phyloP scores from a whole-genome alignment of 2,329 filamentous ascomycete species.

The Microsporum canis region DNA sequence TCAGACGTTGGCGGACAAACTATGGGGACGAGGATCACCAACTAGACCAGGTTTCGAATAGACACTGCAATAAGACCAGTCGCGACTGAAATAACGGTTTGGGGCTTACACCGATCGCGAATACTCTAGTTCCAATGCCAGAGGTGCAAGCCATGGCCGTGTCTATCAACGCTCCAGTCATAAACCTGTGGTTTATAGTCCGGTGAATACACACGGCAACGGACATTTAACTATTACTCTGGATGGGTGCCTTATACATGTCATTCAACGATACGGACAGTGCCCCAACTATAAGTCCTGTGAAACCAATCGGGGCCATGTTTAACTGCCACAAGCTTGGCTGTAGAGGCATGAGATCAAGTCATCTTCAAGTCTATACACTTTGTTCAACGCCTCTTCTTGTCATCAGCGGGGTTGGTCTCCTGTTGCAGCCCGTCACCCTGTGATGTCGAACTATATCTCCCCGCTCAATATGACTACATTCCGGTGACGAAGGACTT shows the following conservation, averaged over 20 bases:
- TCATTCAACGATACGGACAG: not conserved
- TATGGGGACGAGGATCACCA: not conserved
- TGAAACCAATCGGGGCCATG: not conserved
- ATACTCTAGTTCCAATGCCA: not conserved
- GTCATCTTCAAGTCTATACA: not conserved
- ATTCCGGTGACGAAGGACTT: not conserved
- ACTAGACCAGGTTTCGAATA: not conserved
- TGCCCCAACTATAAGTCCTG: not conserved
- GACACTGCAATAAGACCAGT: not conserved
- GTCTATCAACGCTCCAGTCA: not conserved
- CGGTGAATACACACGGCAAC: not conserved
- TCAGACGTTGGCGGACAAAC: not conserved
- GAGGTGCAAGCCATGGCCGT: not conserved
- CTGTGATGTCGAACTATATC: not conserved
- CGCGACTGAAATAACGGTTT: not conserved
- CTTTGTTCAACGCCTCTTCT: not conserved
- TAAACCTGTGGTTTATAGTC: not conserved
- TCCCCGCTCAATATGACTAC: not conserved
- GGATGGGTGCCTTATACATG: not conserved
- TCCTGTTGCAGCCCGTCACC: not conserved
- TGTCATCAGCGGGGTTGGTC: not conserved
- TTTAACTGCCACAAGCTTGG: not conserved
- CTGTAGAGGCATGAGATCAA: not conserved
- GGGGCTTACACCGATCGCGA: too few species aligned
- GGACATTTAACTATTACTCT: not conserved